Percentiles rank a stretch among this genome's conserved stretches.
Conservation (phyloP, 1,284 basidiomycete genomes). For the Omphalotus olearius region DNA sequence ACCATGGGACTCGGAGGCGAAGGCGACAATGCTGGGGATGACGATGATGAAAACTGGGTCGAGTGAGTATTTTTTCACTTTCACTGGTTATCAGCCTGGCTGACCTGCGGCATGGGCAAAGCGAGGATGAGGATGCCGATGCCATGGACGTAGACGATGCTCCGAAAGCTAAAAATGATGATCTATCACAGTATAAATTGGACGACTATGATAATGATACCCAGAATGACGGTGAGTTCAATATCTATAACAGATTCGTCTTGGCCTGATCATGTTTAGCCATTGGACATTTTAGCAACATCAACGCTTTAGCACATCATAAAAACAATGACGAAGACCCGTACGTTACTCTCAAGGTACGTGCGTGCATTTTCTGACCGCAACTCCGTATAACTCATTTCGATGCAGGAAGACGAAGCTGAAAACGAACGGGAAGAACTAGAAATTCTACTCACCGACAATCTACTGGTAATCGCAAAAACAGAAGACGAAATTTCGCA, state of each 20-base stretch:
- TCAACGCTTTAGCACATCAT: conserved; percentile 93
- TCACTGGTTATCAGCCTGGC: background rate
- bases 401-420: conserved; percentile 63
- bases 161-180: conserved; percentile 54
- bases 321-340: conserved; percentile 93
- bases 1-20: conserved; percentile 62
- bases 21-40: conserved; percentile 58
- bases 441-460: conserved; percentile 87
- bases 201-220: conserved; percentile 93
- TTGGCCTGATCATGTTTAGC: conserved; percentile 35
- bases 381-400: conserved; percentile 9
- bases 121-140: conserved; percentile 51
- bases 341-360: conserved; percentile 91
- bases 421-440: conserved; percentile 84
- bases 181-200: conserved; percentile 88
- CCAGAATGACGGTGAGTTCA: conserved; percentile 45
- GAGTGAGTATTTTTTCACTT: conserved; percentile 59
- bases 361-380: conserved; percentile 19
- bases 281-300: conserved; percentile 90
- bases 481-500: conserved; percentile 97
- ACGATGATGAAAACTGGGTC: conserved; percentile 66
- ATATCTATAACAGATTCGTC: too few species aligned
- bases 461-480: conserved; percentile 89
- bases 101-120: conserved; percentile 21
- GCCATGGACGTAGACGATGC: conserved; percentile 65